Evolutionary conservation across 768 basidiomycete genomes (phyloP), one percentile per base, ranked within the genome.

Genomic region (Kwoniella dejecticola): DNA sequence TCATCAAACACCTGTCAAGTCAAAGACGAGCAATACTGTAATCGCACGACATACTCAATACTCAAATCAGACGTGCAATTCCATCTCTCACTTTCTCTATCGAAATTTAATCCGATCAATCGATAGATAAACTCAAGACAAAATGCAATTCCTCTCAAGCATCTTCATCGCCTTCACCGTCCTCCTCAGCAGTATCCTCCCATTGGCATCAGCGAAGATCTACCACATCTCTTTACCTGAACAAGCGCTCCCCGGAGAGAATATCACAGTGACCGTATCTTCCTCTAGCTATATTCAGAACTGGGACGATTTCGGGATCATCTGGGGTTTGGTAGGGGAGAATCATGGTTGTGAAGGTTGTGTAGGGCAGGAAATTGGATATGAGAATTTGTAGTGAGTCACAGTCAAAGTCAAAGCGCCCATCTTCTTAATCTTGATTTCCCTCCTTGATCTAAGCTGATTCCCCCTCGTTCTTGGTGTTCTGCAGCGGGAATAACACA

Each of bases 311-410:
- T 64, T 52, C 23, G 53, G 56, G 3, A 57, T 64, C 33, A 52
- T 57, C 46, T 52, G 26, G 36, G 57, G 33, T 30, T 12, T 47
- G 33, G 12, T 42, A 50, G 42, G 41, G 15, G 38, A 36, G 15
- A 19, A 36, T 23, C 13, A 36, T n/a, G 52, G 59, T 3, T 64
- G 62, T 38, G 27, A 26, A 6, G 36, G 23, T 11, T 64, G 62
- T 23, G 19, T 58, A 1, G 62, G 62, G 0, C 33, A 29, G n/a
- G 49, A 52, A 44, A 13, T 64, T 1, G 62, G 56, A 31, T 64
- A 59, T 52, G 23, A 59, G 11, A 54, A 54, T 41, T 27, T 64
- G 12, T 64, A 58, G 62, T 64, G 24, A 64, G 62, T 64, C 3
- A 2, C 13, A 21, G 33, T 23, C 29, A 21, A 33, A 52, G 6